phyloP scores from a whole-genome alignment of 306 rosid species.

The Vigna hirtella region DNA sequence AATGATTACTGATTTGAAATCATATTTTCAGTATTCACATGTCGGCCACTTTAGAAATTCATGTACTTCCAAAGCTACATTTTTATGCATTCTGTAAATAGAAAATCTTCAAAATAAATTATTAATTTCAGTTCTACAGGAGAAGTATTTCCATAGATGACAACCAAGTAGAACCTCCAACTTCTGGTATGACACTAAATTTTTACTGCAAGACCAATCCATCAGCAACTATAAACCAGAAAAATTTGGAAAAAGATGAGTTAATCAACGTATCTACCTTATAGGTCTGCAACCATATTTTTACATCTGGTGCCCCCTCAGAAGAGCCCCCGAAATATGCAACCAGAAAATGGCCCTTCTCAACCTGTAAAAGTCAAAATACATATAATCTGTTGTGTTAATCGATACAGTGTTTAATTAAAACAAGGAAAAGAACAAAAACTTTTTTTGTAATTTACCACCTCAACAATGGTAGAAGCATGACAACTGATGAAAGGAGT shows the following conservation, averaged over 20 bases:
- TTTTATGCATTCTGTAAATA: constrained; percentile 14
- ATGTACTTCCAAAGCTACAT: neutral
- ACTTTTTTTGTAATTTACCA: constrained; percentile 28
- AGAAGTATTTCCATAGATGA: constrained; percentile 12
- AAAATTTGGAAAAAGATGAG: constrained; percentile 16
- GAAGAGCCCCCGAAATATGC: constrained; percentile 81
- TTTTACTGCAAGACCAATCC: neutral
- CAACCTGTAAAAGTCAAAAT: constrained; percentile 61
- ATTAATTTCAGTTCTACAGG: constrained; percentile 13
- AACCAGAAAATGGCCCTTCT: constrained; percentile 73
- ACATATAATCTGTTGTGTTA: neutral
- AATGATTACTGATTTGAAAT: constrained; percentile 27
- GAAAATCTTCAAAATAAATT: neutral
- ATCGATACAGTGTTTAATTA: neutral
- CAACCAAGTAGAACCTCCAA: constrained; percentile 12
- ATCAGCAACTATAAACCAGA: neutral
- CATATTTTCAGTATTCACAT: constrained; percentile 1
- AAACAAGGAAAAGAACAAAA: neutral
- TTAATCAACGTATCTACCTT: constrained; percentile 54
- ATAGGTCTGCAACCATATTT: constrained; percentile 87
- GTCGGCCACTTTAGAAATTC: constrained; percentile 9
- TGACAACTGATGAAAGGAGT: constrained; percentile 82
- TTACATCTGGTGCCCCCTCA: constrained; percentile 92
- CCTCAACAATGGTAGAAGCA: constrained; percentile 99
- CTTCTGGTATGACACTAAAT: neutral